Base-by-base conservation (phyloP, 2,329 filamentous ascomycete genomes). In the Cladosporium sp. region DNA sequence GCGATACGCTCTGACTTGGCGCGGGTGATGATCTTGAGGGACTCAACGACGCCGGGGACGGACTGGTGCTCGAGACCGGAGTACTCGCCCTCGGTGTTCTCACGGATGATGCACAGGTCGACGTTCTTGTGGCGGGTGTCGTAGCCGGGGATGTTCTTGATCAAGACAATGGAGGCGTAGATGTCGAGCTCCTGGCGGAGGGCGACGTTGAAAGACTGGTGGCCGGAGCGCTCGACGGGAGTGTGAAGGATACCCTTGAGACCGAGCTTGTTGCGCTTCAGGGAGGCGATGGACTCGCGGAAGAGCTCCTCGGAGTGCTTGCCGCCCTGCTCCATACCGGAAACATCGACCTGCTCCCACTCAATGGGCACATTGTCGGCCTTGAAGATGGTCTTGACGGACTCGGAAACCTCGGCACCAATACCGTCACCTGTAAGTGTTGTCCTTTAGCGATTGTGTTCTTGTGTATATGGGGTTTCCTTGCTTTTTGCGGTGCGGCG, bases 11-110 rank as follows among this genome's bases (percentile, higher is more conserved):
- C 93, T 50, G 90, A 95, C 82, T 98, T 97, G 73, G 90, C 90
- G 65, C 91, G 89, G 61, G 93, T 98, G 77, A 98, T 97, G 77
- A 98, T 97, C 83, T 98, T 98, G 74, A 98, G 87, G 43, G 92
- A 96, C 79, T 98, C 93, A 63, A 98, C 93, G 63, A 98, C 93
- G 62, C 93, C 93, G 60, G 80, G 81, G 46, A 98, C 93, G 57
- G 89, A 95, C 80, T 97, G 92, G 79, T 98, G 93, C 82, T 98
- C 93, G 56, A 98, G 84, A 55, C 93, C 93, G 59, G 90, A 96
- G 82, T 98, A 98, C 80, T 98, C 93, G 68, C 93, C 93, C 82
- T 98, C 93, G 69, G 93, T 98, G 81, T 98, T 98, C 80, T 98
- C 93, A 76, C 93, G 93, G 76, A 98, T 96, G 75, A 98, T 96